A percentile compares a stretch with the other conserved stretches of the same genome.
Evolutionary conservation across 2,329 filamentous ascomycete species (phyloP).

Genomic region (Aspergillaceae sp.): DNA sequence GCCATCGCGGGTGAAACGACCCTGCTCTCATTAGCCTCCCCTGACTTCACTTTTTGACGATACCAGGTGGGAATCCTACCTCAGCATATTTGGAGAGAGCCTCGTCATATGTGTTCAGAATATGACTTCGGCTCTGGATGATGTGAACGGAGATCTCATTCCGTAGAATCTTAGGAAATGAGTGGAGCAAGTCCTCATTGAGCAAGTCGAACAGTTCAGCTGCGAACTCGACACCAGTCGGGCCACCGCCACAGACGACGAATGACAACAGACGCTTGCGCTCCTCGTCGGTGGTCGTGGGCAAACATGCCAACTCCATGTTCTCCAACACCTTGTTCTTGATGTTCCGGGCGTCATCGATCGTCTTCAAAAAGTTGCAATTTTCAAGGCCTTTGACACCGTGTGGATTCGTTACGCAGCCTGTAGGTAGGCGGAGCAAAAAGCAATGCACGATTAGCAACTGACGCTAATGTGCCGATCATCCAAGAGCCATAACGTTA

Average conservation of each 20-base stretch:
- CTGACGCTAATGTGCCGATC: background rate
- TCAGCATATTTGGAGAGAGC: constrained; percentile 88
- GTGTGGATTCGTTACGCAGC: constrained; percentile 86
- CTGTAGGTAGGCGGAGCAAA: constrained; percentile 17
- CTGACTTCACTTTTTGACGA: no score
- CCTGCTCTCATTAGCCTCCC: constrained; percentile 25
- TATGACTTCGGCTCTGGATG: constrained; percentile 89
- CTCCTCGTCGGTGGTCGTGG: constrained; percentile 82
- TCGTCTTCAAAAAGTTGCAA: constrained; percentile 91
- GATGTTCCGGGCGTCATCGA: constrained; percentile 82
- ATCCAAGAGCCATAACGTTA: background rate
- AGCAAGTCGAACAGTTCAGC: constrained; percentile 92
- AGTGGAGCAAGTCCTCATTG: constrained; percentile 78
- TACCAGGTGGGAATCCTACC: constrained; percentile 20
- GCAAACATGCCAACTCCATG: constrained; percentile 83
- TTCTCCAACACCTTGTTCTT: constrained; percentile 83
- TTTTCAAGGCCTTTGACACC: constrained; percentile 91
- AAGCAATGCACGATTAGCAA: background rate
- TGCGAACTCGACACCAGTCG: constrained; percentile 95
- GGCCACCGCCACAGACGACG: constrained; percentile 89
- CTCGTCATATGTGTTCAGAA: constrained; percentile 97
- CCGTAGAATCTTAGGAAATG: constrained; percentile 81
- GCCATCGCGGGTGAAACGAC: constrained; percentile 80
- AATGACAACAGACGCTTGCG: constrained; percentile 82
- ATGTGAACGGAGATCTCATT: constrained; percentile 97